Base-by-base conservation (phyloP, 2,329 filamentous ascomycete species). In the Monilinia fructicola region DNA sequence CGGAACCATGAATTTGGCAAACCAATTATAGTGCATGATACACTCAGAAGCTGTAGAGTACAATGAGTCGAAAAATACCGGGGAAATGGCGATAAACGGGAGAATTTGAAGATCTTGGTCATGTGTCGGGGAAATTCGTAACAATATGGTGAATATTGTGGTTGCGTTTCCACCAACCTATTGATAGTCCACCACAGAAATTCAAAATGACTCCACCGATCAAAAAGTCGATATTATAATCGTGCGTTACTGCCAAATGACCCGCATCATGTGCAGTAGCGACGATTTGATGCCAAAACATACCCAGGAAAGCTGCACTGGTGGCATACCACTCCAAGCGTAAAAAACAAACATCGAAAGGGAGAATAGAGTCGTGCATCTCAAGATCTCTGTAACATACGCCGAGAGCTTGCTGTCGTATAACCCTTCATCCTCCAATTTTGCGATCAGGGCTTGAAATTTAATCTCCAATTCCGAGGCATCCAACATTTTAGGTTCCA, bases 101-200 rank as follows among this genome's bases (percentile, higher is more conserved):
- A 96, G 86, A 76, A 97, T 90, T 77, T 94, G 87, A 73, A 97
- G 98, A 77, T 98, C 94, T 0, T 94, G 94, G 76, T 98, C 94
- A 76, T 98, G 94, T 77, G 97, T 94, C 16, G 93, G 91, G 50
- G 90, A 90, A 90, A 77, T 98, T 98, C 18, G 95, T 98, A 63
- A 98, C 90, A 72, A 98, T 93, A 75, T 98, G 94, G 76, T 98
- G 94, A 10, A 97, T 93, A 75, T 98, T 98, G 79, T 98, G 94
- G 76, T 89, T 97, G 69, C 87, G 85, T 79, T 98, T 98, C 94
- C 95, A 99, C 95, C 95, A 99, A 53, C 94, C 92, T 65, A 97
- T 80, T 28, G 92, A 97, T 44, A 99, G 79, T 0, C 95, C 95
- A 52, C 95, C 95, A n/a, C 95, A 81, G 73, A 90, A 98, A 77